A percentile compares a stretch with the other conserved stretches of the same genome.
These are phyloP conservation scores for Phylloporus scabripes DNA, from an alignment of 768 basidiomycete species.

Conservation along the genomic window DNA sequence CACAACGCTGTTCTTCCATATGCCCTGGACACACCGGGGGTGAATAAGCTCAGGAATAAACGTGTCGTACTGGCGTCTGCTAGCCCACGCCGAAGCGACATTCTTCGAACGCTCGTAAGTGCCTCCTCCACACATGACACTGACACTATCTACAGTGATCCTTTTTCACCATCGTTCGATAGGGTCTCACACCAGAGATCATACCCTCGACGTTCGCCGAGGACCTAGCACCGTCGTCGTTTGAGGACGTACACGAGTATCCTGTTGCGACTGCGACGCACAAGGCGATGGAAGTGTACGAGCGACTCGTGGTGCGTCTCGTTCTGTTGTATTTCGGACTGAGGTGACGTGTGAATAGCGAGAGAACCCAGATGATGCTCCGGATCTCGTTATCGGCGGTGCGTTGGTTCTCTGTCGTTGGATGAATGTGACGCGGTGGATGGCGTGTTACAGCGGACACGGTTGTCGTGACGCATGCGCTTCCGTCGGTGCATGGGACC, in stretches of 20 bases:
- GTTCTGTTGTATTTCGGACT: neutral
- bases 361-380: constrained; percentile 59
- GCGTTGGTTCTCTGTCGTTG: constrained; percentile 7
- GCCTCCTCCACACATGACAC: neutral
- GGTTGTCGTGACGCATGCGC: constrained; percentile 78
- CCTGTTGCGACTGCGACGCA: constrained; percentile 70
- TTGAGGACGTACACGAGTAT: constrained; percentile 68
- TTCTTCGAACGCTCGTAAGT: constrained; percentile 70
- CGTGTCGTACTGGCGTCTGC: constrained; percentile 81
- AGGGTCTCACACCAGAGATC: constrained; percentile 63
- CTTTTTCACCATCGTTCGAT: neutral
- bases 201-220: constrained; percentile 79
- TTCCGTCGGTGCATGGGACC: constrained; percentile 44
- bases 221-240: constrained; percentile 59
- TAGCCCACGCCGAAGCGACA: constrained; percentile 80
- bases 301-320: constrained; percentile 60
- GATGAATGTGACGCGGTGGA: neutral
- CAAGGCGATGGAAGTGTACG: constrained; percentile 85
- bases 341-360: constrained; percentile 25
- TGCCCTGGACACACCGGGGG: constrained; percentile 55
- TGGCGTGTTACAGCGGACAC: constrained; percentile 68
- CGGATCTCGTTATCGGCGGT: constrained; percentile 80
- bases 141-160: neutral
- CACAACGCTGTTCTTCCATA: constrained; percentile 54
- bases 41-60: constrained; percentile 67